Base-by-base conservation (phyloP, 345 rosid species). In the Euphorbia tirucalli region DNA sequence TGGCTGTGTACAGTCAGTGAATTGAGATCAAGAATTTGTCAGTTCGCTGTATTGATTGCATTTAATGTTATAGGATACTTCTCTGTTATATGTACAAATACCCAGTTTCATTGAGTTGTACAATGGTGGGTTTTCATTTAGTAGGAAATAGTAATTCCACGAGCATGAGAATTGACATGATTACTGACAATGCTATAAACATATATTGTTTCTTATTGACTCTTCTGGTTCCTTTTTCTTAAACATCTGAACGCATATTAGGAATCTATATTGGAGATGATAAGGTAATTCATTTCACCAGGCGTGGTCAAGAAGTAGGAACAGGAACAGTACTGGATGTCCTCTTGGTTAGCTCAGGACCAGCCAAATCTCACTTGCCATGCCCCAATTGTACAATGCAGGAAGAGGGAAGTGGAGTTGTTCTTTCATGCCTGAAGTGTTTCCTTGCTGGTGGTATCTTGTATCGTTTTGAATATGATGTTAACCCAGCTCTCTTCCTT, bases 231-330 rank as follows among this genome's bases (percentile, higher is more conserved):
- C n/a, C n/a, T n/a, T n/a, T n/a, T n/a, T n/a, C n/a, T n/a, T 50
- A 11, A 32, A 28, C 58, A 10, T 19, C 31, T 66, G 22, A 48
- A 1, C 5, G 16, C 32, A 35, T 22, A 31, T n/a, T 64, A 93
- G 98, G 98, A 44, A 83, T 93, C 79, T 95, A 87, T 71, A 81
- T 92, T 77, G 99, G 97, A 59, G 86, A 92, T 65, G 87, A 88
- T 41, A 86, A 76, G 54, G 97, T 95, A 30, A 63, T 92, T 77
- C 99, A 92, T 83, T 95, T 94, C 75, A 94, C 98, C 0, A 83
- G 97, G 76, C 84, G 81, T 7, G 99, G 97, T 64, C 89, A 92
- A 83, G 99, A 95, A 82, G 93, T 95, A 8, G 97, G 87, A 68
- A 95, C 97, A 0, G 97, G 97, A 8, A 92, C 97, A 0, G 86